Base-by-base conservation (phyloP, 1,284 basidiomycete species). In the Naganishia sp. region DNA sequence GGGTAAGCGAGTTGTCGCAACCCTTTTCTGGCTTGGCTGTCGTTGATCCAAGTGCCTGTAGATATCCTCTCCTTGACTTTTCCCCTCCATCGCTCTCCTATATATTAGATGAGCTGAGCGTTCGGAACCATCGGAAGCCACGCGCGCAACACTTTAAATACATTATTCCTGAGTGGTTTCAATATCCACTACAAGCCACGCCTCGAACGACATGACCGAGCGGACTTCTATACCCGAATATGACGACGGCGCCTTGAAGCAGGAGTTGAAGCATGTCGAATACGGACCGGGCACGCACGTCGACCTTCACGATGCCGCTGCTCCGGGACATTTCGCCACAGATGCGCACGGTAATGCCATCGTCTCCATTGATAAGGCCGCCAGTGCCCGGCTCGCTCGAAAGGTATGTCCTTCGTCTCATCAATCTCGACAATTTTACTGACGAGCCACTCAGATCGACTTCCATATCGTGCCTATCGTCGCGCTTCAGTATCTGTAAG, bases 311-410 rank as follows among this genome's bases (percentile, higher is more conserved):
- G 66, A 64, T 7, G 60, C 59, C 23, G 66, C 55, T 9, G 55
- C 55, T 18, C 36, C 49, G 7, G 55, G 55, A 33, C 61, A 64
- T 18, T 21, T 64, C 2, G 66, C 61, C 10, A 60, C 54, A 7
- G 66, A 64, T 39, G 18, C 44, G 15, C 33, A 59, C 25, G 66
- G 66, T 10, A 33, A 60, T 33, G 44, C 66, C 9, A 36, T 68
- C 10, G 55, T 57, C 3, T 16, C 42, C 5, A 64, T 68, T 18
- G 66, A 68, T 63, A 55, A 64, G 55, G 66, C 52, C 7, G 66
- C 66, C 15, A 68, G 66, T 39, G 43, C 57, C 23, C 48, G 49
- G 25, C 39, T 68, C 49, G 61, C 66, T 10, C 55, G 61, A 52
- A 68, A 68, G 66, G 66, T 68, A 28, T 25, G 66, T 15, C 4